Evolutionary conservation across 108 stramenopile species (phyloP).

Genomic region (Nitzschia sp.): DNA sequence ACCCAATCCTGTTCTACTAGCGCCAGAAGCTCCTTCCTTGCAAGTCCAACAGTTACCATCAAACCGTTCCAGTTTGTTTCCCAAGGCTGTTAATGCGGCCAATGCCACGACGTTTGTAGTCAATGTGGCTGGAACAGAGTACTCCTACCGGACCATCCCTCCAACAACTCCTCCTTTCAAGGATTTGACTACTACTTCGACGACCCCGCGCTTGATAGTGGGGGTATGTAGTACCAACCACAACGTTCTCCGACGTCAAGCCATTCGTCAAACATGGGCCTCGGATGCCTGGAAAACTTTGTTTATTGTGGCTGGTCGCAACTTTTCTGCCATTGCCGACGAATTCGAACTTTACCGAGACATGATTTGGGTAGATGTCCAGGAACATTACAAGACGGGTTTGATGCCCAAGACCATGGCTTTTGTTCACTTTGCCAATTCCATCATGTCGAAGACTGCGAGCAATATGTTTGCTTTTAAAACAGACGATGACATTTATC

Average conservation of each 20-base stretch:
- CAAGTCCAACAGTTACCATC: no score
- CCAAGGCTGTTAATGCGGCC: no score
- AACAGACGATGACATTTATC: constrained; percentile 4
- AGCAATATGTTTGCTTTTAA: background rate
- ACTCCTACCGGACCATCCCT: background rate
- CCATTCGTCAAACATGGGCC: background rate
- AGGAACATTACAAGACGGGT: background rate
- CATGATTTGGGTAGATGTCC: background rate
- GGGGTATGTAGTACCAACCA: background rate
- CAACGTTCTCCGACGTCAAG: background rate
- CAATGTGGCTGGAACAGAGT: background rate
- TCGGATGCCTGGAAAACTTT: background rate
- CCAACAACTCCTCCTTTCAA: no score
- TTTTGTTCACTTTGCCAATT: background rate
- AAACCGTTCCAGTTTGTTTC: no score
- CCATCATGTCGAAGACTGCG: background rate
- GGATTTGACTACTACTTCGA: background rate
- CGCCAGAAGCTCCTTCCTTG: no score
- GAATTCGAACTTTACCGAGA: background rate
- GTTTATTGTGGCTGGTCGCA: background rate
- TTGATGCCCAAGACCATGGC: background rate
- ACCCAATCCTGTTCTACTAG: no score
- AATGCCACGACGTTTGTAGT: background rate
- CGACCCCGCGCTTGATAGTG: background rate
- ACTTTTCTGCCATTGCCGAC: background rate